Percentiles rank a stretch among this genome's conserved stretches.
Conservation (phyloP, 2,329 filamentous ascomycete species). For the Epichloe amarillans region DNA sequence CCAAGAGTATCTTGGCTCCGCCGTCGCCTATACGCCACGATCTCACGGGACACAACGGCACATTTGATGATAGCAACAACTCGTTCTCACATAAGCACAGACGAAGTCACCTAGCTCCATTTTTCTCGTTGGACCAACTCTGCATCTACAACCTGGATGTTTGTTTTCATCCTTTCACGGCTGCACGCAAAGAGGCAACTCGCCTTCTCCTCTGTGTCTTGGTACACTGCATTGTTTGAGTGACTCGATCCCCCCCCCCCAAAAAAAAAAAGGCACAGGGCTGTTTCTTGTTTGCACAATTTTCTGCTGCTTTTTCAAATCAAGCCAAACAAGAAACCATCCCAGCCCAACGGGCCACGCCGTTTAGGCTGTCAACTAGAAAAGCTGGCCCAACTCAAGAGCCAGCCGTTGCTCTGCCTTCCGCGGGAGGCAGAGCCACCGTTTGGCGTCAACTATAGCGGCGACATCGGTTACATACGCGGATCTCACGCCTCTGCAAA, state of each 20-base stretch:
- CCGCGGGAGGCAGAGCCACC: constrained; percentile 24
- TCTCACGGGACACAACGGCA: background rate
- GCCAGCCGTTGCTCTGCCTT: constrained; percentile 27
- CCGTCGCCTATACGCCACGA: background rate
- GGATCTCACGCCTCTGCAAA: constrained; percentile 17
- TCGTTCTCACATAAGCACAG: background rate
- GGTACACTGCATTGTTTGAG: constrained; percentile 10
- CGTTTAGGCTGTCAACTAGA: constrained; percentile 14
- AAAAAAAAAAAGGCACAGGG: background rate
- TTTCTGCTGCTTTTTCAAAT: no score
- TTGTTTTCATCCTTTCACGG: background rate
- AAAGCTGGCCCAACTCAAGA: constrained; percentile 30
- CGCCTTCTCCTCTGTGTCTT: constrained; percentile 5
- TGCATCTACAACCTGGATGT: background rate
- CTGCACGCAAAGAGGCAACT: constrained; percentile 3
- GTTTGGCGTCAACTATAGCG: constrained; percentile 17
- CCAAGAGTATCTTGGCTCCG: background rate
- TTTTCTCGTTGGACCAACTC: background rate
- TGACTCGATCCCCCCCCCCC: constrained; percentile 1
- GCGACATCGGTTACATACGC: constrained; percentile 16
- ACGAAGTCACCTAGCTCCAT: background rate
- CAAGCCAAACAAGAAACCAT: background rate
- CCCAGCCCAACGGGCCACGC: constrained; percentile 3
- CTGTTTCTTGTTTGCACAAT: background rate
- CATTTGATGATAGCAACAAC: background rate